Evolutionary conservation across 352 stramenopile genomes (phyloP).

Genomic region (Pythium biforme): DNA sequence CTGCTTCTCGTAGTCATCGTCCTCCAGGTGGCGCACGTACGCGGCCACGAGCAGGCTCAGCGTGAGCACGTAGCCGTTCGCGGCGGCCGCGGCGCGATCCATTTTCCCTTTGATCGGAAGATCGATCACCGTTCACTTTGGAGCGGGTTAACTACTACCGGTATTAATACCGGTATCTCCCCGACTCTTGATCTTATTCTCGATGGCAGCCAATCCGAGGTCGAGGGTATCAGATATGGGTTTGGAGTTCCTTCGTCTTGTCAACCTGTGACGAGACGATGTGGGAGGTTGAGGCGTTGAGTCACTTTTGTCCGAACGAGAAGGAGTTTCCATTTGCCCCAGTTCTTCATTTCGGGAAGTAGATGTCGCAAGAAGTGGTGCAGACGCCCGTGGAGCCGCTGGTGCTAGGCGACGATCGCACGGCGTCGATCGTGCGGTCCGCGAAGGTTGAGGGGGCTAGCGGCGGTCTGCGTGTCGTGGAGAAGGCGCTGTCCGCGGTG

Average conservation of each 20-base stretch:
- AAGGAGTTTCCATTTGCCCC: neutral
- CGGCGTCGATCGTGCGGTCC: neutral
- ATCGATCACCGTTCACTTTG: neutral
- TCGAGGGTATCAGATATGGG: neutral
- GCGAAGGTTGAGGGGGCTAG: neutral
- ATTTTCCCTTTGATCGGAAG: neutral
- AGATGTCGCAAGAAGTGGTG: slow-evolving; percentile 4
- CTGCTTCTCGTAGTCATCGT: slow-evolving; percentile 24
- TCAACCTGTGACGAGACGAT: slow-evolving; percentile 5
- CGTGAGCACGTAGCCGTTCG: slow-evolving; percentile 28
- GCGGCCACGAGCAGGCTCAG: slow-evolving; percentile 27
- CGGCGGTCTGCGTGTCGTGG: too few relatives aligned
- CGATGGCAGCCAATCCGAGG: too few relatives aligned
- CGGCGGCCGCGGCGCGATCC: slow-evolving; percentile 1
- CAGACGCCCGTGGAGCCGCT: slow-evolving; percentile 23
- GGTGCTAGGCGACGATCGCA: slow-evolving; percentile 7
- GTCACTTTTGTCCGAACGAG: neutral
- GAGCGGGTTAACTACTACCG: neutral
- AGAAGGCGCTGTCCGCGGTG: neutral
- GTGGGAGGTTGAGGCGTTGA: neutral
- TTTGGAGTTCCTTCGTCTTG: slow-evolving; percentile 5
- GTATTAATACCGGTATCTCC: neutral
- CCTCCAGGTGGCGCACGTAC: slow-evolving; percentile 29
- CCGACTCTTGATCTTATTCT: slow-evolving; percentile 6
- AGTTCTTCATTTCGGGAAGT: too few relatives aligned